These are phyloP conservation scores for Solanum lignicaule DNA, from an alignment of 257 asterid genomes.

Conservation along the genomic window DNA sequence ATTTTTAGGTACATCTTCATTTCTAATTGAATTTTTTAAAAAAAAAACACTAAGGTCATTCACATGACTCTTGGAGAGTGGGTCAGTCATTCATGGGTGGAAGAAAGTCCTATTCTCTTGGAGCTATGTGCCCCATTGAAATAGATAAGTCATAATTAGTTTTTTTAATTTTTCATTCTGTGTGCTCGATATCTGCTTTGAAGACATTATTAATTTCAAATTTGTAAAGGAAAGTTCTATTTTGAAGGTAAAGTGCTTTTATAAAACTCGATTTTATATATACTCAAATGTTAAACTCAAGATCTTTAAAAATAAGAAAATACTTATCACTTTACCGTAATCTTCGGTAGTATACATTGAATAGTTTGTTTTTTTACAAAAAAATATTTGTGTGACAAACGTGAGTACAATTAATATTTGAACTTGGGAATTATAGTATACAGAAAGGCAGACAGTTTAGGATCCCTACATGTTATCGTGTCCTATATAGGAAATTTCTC, in stretches of 20 bases:
- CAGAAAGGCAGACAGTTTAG: neutral
- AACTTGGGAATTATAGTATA: neutral
- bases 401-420: neutral
- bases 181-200: rapidly evolving
- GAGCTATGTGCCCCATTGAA: neutral
- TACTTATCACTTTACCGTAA: rapidly evolving
- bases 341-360: rapidly evolving
- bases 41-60: neutral
- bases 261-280: neutral
- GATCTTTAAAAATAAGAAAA: rapidly evolving
- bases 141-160: neutral
- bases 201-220: neutral
- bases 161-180: rapidly evolving
- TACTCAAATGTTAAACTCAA: neutral
- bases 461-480: neutral
- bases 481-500: neutral
- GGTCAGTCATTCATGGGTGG: neutral
- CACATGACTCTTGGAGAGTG: neutral
- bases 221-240: rapidly evolving
- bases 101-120: neutral
- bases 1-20: neutral
- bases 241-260: neutral
- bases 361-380: neutral
- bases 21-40: too few species aligned
- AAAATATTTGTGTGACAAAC: neutral